Evolutionary conservation across 2,329 filamentous ascomycete species (phyloP), one percentile per base, ranked within the genome.

Genomic region (Claviceps monticola): DNA sequence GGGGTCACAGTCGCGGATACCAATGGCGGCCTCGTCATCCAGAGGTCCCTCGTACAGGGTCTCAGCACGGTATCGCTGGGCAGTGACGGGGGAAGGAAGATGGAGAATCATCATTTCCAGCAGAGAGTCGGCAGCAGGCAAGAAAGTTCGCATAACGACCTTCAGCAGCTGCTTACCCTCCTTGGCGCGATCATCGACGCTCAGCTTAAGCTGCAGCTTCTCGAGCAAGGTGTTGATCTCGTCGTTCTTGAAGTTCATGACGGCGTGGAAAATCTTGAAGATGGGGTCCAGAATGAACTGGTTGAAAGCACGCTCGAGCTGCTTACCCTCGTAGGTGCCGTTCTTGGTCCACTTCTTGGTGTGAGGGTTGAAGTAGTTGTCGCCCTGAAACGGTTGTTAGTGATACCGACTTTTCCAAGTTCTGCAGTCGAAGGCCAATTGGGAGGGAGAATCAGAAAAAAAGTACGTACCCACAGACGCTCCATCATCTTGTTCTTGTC

Each of bases 401-500:
- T 17, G 14, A 11, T 2, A 9, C 16, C 37, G 1, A 9, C 9
- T 11, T 11, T 34, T 34, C 29, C 29, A 34, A 11, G 1, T 29
- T 48, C 21, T 48, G 16, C 36, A 34, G 11, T 14, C 19, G 8
- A 23, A 0, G 4, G 3, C n/a, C n/a, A 23, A 16, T 34, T 34
- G 9, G 3, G 29, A 34, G 9, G 9, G 9, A 34, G 29, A 34
- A 11, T 23, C 19, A n/a, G 6, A 21, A 43, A 11, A 7, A 44
- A 29, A 29, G 11, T 21, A 51, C 82, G 72, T 74, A 88, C 84
- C 93, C 93, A 98, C 63, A 98, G 88, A 84, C 93, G 89, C 80
- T 96, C 88, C 87, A 97, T 95, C 93, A 98, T 96, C 88, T 97
- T 97, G 79, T 84, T 86, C 74, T 90, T 90, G 84, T 98, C 91